Base-by-base conservation (phyloP, 2,329 filamentous ascomycete species). In the Kalmusia sp. region DNA sequence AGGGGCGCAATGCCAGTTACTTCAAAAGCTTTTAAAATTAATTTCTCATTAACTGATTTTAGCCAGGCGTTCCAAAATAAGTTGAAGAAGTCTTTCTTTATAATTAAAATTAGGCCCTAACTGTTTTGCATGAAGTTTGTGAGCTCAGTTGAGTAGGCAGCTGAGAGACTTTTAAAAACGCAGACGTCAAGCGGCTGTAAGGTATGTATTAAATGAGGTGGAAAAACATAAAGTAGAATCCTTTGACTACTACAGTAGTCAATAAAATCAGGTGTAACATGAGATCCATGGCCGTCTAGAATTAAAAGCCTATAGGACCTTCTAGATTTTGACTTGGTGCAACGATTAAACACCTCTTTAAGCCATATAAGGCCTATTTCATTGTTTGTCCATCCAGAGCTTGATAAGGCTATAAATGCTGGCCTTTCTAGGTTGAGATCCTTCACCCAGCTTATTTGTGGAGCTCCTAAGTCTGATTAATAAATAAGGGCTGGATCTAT, bases 141-240 rank as follows among this genome's bases (percentile, higher is more conserved):
- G 11, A 52, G 41, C 22, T 52, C 17, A 22, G 19, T 19, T n/a
- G 25, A 30, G 37, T 50, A 50, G 19, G 25, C 37, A 15, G 47
- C 14, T 8, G 45, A 49, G 31, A 50, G 37, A 34, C 37, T 21
- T 37, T 50, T 50, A 24, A 50, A 50, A 4, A 50, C 6, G 12
- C 6, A 6, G 25, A 50, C 47, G 30, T 43, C 47, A 15, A 44
- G 47, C 17, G 47, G 37, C 47, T 44, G 47, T 17, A 50, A n/a
- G 3, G 37, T 41, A 24, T 43, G 35, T 3, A 37, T 50, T 22
- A 22, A 15, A 34, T 43, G 31, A 25, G 45, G 45, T 21, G 45
- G 45, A 17, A 11, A 38, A 11, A 38, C 17, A 8, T 8, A 8
- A 8, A 48, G 31, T 5, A 48, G 31, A 17, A 48, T 48, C 28